Conservation (phyloP, 805 yeast genomes). For the Candida mattraensis region DNA sequence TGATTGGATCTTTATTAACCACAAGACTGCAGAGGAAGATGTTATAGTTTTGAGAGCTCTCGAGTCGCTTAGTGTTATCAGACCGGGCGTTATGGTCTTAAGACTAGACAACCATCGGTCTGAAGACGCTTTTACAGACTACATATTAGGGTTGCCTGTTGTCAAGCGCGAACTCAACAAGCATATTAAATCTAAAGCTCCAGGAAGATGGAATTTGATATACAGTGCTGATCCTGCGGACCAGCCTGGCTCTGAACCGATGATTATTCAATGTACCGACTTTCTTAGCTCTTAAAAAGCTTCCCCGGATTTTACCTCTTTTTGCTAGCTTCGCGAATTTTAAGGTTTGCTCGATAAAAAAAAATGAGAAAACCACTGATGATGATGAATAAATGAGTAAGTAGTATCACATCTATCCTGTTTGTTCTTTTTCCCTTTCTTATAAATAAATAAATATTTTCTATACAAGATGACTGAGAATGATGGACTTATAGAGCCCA, state of each 20-base stretch:
- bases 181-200: slow-evolving; percentile 4
- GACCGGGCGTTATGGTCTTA: slow-evolving; percentile 20
- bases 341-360: too few relatives aligned
- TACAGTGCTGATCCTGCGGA: slow-evolving; percentile 10
- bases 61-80: slow-evolving; percentile 24
- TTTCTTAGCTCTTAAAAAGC: too few relatives aligned
- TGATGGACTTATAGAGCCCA: slow-evolving; percentile 4
- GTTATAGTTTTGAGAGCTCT: slow-evolving; percentile 18
- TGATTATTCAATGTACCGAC: slow-evolving; percentile 6
- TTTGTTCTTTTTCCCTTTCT: too few relatives aligned
- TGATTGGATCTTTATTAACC: slow-evolving; percentile 25
- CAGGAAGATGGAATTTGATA: slow-evolving; percentile 27
- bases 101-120: slow-evolving; percentile 10
- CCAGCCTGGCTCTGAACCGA: not conserved
- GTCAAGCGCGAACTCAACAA: slow-evolving; percentile 12
- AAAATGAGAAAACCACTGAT: too few relatives aligned
- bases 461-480: slow-evolving; percentile 2
- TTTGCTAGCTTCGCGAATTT: too few relatives aligned
- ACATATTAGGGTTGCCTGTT: slow-evolving; percentile 24
- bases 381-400: too few relatives aligned
- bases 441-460: too few relatives aligned
- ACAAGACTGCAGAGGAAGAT: slow-evolving; percentile 10
- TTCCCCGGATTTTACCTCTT: too few relatives aligned
- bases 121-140: slow-evolving; percentile 12
- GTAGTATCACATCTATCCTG: too few relatives aligned